phyloP scores from a whole-genome alignment of 306 rosid species.

The Fragaria ananassa region DNA sequence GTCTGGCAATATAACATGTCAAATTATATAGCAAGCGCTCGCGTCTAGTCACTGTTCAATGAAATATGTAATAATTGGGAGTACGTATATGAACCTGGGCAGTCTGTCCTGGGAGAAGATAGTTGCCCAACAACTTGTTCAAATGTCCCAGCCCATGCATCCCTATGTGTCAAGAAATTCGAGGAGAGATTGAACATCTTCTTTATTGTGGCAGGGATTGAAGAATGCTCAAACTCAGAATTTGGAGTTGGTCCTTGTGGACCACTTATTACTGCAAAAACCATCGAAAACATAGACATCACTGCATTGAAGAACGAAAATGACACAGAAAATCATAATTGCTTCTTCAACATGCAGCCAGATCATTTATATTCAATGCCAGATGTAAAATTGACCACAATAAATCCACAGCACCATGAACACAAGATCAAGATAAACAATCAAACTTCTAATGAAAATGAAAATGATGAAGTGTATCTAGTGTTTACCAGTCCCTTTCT shows the following conservation, averaged over 20 bases:
- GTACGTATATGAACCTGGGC: conserved; percentile 64
- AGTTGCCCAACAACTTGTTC: conserved; percentile 70
- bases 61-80: neutral
- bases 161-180: conserved; percentile 91
- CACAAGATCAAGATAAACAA: neutral
- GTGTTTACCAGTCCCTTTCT: conserved; percentile 82
- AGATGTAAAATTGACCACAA: conserved; percentile 12
- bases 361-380: conserved; percentile 17
- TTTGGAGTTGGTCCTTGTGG: conserved; percentile 76
- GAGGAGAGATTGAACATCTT: conserved; percentile 89
- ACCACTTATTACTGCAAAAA: conserved; percentile 59
- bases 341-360: conserved; percentile 22
- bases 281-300: neutral
- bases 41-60: neutral
- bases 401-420: neutral
- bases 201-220: conserved; percentile 96
- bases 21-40: neutral
- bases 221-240: conserved; percentile 97
- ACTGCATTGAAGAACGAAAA: conserved; percentile 18
- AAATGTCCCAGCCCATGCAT: conserved; percentile 99
- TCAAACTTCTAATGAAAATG: neutral
- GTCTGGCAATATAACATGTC: neutral
- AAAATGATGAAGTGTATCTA: neutral
- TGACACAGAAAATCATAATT: conserved; percentile 16
- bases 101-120: conserved; percentile 81